Conservation (phyloP, 2,329 filamentous ascomycete species). For the Aureobasidium sp. region DNA sequence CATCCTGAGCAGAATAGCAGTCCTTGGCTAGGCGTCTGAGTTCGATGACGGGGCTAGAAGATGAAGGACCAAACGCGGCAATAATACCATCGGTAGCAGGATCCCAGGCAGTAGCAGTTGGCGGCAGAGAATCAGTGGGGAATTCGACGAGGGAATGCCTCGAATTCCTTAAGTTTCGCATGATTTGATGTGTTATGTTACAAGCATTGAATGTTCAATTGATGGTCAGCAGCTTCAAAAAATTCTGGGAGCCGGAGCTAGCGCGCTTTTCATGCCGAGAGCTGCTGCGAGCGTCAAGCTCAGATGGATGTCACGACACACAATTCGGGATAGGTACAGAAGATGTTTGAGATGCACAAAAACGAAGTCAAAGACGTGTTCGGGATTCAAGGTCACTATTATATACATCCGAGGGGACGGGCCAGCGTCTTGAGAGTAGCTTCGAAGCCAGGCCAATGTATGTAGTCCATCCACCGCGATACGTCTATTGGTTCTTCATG, state of each 20-base stretch:
- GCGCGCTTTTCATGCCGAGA: constrained; percentile 15
- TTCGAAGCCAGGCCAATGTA: constrained; percentile 6
- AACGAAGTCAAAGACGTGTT: neutral
- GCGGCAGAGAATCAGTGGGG: constrained; percentile 46
- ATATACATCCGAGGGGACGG: constrained; percentile 13
- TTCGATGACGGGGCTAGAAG: constrained; percentile 63
- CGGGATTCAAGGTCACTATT: constrained; percentile 9
- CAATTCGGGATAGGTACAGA: neutral
- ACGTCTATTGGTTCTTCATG: constrained; percentile 49
- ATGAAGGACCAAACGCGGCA: constrained; percentile 75
- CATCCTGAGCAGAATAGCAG: constrained; percentile 34
- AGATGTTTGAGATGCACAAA: neutral
- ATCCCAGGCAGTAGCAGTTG: constrained; percentile 83
- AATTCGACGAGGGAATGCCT: constrained; percentile 60
- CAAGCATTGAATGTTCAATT: constrained; percentile 18
- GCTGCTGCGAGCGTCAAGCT: constrained; percentile 8
- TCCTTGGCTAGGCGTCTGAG: constrained; percentile 50
- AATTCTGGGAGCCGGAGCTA: constrained; percentile 16
- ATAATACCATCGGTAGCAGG: constrained; percentile 67
- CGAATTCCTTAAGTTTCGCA: constrained; percentile 84
- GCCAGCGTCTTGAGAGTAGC: constrained; percentile 2
- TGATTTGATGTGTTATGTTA: constrained; percentile 36
- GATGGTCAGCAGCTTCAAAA: constrained; percentile 18
- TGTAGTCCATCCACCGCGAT: neutral
- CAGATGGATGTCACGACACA: constrained; percentile 5